Percentiles rank a stretch among this genome's conserved stretches.
phyloP scores from a whole-genome alignment of 2,329 filamentous ascomycete species.

The Nemania abortiva region DNA sequence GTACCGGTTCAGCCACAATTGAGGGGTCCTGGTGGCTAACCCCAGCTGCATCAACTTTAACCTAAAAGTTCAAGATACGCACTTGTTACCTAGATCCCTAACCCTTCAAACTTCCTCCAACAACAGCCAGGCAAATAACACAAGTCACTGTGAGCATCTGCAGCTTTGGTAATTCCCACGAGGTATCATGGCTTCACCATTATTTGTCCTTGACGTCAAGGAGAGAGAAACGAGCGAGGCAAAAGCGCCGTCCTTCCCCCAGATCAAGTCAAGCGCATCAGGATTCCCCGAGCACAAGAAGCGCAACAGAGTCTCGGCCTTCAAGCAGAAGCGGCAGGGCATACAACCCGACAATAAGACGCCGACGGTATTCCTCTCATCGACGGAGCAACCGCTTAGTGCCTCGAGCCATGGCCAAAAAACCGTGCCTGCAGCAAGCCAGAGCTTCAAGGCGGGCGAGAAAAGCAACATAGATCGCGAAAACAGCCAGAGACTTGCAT shows the following conservation, averaged over 20 bases:
- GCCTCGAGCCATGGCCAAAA: constrained; percentile 39
- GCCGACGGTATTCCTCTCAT: constrained; percentile 40
- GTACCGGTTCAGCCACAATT: constrained; percentile 27
- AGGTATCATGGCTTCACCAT: constrained; percentile 34
- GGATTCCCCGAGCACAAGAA: constrained; percentile 94
- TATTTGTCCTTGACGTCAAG: constrained; percentile 78
- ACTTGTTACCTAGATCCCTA: neutral
- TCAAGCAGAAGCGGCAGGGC: constrained; percentile 75
- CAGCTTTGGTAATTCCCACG: neutral
- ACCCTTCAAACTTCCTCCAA: neutral
- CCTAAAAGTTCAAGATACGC: neutral
- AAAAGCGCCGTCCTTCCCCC: constrained; percentile 73
- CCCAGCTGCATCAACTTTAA: constrained; percentile 5
- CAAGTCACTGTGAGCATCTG: neutral
- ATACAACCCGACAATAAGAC: constrained; percentile 45
- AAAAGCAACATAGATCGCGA: constrained; percentile 82
- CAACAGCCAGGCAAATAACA: neutral
- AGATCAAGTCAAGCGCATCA: constrained; percentile 66
- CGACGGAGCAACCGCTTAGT: constrained; percentile 42
- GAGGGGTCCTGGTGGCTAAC: constrained; percentile 19
- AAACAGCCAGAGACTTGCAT: constrained; percentile 77
- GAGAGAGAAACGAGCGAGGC: constrained; percentile 74
- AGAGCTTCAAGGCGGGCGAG: constrained; percentile 66
- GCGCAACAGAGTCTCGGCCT: constrained; percentile 77
- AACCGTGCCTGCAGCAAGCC: constrained; percentile 30